Percentiles rank a stretch among this genome's conserved stretches.
Conservation (phyloP, 345 rosid genomes). For the Hirschfeldia incana region DNA sequence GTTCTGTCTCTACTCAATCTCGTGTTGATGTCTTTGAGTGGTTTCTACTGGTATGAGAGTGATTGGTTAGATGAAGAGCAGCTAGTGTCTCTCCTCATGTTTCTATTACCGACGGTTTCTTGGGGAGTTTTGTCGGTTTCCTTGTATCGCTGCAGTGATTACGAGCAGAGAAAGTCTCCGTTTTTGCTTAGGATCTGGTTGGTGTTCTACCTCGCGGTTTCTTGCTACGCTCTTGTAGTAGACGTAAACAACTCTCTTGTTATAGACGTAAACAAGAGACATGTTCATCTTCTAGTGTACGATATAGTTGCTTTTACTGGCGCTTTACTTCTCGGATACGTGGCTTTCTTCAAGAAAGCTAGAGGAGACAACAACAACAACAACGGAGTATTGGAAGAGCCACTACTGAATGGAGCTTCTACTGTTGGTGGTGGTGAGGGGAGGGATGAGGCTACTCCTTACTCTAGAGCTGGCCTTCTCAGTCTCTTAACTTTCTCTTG, state of each 20-base stretch:
- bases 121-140: constrained; percentile 59
- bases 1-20: constrained; percentile 56
- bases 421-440: constrained; percentile 16
- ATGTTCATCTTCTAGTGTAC: constrained; percentile 19
- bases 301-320: constrained; percentile 45
- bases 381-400: constrained; percentile 47
- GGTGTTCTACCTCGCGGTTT: constrained; percentile 55
- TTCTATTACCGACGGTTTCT: constrained; percentile 49
- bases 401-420: constrained; percentile 35
- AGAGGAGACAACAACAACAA: not conserved
- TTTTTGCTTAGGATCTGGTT: constrained; percentile 68
- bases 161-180: constrained; percentile 42
- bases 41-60: constrained; percentile 65
- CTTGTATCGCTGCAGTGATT: constrained; percentile 42
- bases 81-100: constrained; percentile 55
- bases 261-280: constrained; percentile 39
- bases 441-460: constrained; percentile 37
- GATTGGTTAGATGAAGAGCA: constrained; percentile 54
- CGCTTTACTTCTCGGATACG: constrained; percentile 41
- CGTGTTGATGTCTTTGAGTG: constrained; percentile 49
- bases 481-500: constrained; percentile 49
- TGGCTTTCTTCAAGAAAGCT: not conserved
- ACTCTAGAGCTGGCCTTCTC: constrained; percentile 45
- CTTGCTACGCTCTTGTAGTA: constrained; percentile 64
- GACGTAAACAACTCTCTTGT: constrained; percentile 46